Base-by-base conservation (phyloP, 2,329 filamentous ascomycete species). In the Botryotinia calthae region DNA sequence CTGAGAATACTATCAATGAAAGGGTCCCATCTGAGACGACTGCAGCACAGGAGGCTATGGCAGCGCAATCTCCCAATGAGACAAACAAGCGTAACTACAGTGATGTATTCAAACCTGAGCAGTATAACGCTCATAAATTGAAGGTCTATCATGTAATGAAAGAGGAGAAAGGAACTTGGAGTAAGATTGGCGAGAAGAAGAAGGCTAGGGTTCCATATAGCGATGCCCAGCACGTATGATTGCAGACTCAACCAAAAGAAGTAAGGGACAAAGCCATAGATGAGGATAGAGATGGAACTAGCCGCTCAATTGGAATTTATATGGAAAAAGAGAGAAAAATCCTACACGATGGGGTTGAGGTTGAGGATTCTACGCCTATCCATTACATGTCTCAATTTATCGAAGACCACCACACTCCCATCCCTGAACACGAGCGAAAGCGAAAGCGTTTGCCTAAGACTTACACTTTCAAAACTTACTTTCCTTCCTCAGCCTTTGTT, bases 261-360 rank as follows among this genome's bases (percentile, higher is more conserved):
- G 25, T 40, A 3, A 37, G 37, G 16, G 5, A 40, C 1, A 3
- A 20, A 1, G 22, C 6, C 9, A 2, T 2, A 22, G 4, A 10
- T 0, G 0, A 2, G 9, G 40, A 44, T 12, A 2, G 3, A 12
- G 9, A 14, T 0, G 40, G 37, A 31, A 10, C 3, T 10, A 25
- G 40, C n/a, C 8, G 5, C 25, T 18, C 0, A 4, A 14, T 44
- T 28, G 40, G 40, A 37, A 54, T 18, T 28, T 25, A 3, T 25
- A 16, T 25, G n/a, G 28, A 34, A 34, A 25, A 16, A 22, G 2
- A 10, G 7, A 12, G 1, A 1, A 34, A 0, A 34, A 25, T 7
- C 25, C 9, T 34, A 1, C 2, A 5, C 10, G 9, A 18, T n/a
- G n/a, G 51, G 34, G 14, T 2, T 25, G 8, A 0, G 22, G 2